Base-by-base conservation (phyloP, 345 rosid species). In the Syzygium aqueum region DNA sequence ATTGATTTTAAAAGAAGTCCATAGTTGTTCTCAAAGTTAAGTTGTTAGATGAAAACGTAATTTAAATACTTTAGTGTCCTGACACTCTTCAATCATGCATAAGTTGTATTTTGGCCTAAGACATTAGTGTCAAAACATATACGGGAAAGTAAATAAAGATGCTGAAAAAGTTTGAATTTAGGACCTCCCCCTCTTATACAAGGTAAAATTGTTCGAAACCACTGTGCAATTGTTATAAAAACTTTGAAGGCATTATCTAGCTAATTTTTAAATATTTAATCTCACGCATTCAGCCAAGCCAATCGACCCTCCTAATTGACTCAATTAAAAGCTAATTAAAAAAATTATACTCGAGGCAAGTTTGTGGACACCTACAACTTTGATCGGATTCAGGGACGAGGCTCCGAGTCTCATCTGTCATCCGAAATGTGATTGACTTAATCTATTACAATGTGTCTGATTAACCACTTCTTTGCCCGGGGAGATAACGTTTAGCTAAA, bases 141-240 rank as follows among this genome's bases (percentile, higher is more conserved):
- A 73, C 3, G 0, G 7, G 13, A 19, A 67, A 22, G 40, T 30
- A 65, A 63, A 30, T 61, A 30, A 37, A 65, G 17, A 65, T 11
- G 11, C 40, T 16, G 40, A 28, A 67, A 67, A 67, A 0, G 7
- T 67, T 67, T 67, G 5, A 67, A 33, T 12, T 67, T 13, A 0
- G 1, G 1, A 8, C 0, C 78, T 17, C 3, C 10, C 10, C 5
- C 13, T 19, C 2, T 2, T 1, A 73, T 67, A 73, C 0, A 7
- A 73, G 19, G 5, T 3, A 73, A 73, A 73, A 73, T 73, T 9
- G 14, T 33, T 9, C 3, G 1, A 0, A 67, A 30, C 40, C 49
- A 33, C 13, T 33, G 1, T 19, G 7, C 43, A 30, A 15, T 11
- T 37, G 1, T 16, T 65, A 30, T 30, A 28, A 65, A 65, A 30